Evolutionary conservation across 495 filamentous ascomycete species (phyloP).

Genomic region (Penicillium alfredii): DNA sequence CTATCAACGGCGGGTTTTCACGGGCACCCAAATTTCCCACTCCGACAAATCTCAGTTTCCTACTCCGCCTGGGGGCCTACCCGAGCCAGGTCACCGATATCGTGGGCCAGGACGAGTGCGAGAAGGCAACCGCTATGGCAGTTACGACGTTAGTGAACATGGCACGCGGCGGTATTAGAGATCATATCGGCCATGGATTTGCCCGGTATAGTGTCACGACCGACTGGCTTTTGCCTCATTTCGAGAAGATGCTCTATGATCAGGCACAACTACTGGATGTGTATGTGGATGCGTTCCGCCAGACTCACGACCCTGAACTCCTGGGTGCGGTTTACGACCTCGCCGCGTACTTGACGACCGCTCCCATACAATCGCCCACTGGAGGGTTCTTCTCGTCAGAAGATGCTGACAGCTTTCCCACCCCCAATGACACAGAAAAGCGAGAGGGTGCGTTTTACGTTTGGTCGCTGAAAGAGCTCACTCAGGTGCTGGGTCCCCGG

Average conservation of each 20-base stretch:
- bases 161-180: conserved; percentile 79
- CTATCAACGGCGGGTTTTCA: conserved; percentile 68
- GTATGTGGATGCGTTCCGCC: conserved; percentile 83
- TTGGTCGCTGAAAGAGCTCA: conserved; percentile 87
- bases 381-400: conserved; percentile 89
- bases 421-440: conserved; percentile 71
- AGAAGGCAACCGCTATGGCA: conserved; percentile 73
- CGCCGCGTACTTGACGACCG: conserved; percentile 69
- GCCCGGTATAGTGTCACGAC: conserved; percentile 83
- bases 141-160: conserved; percentile 75
- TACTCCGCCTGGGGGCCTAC: conserved; percentile 70
- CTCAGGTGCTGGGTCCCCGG: conserved; percentile 64
- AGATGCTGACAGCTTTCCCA: conserved; percentile 83
- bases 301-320: conserved; percentile 63
- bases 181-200: conserved; percentile 90
- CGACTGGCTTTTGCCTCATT: conserved; percentile 90
- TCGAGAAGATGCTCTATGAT: conserved; percentile 98
- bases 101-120: conserved; percentile 75
- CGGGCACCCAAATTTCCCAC: conserved; percentile 85
- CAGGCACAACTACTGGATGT: conserved; percentile 82
- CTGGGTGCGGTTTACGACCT: conserved; percentile 78
- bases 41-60: conserved; percentile 74
- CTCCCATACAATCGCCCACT: conserved; percentile 53
- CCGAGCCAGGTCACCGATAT: conserved; percentile 71
- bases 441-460: conserved; percentile 93